Percentiles rank a stretch among this genome's conserved stretches.
Conservation (phyloP, 1,284 basidiomycete species). For the Tilletia setariae region DNA sequence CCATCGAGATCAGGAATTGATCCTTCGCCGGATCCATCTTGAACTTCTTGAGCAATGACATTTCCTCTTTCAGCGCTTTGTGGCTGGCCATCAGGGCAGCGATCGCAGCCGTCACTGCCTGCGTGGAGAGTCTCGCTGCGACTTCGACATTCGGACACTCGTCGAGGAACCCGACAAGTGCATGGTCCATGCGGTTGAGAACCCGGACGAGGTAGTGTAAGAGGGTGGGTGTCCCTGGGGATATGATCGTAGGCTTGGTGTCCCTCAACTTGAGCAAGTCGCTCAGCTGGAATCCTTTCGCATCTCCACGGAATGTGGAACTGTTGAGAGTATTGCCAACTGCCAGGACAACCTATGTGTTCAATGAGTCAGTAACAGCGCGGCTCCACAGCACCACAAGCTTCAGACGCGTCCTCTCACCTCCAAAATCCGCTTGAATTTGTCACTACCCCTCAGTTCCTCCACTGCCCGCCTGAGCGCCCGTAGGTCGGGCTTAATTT, state of each 20-base stretch:
- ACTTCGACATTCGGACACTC: constrained; percentile 77
- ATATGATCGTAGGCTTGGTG: constrained; percentile 70
- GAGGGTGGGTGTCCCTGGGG: constrained; percentile 72
- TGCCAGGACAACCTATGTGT: constrained; percentile 60
- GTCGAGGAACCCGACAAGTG: constrained; percentile 70
- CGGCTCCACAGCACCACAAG: not conserved
- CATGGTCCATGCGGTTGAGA: constrained; percentile 68
- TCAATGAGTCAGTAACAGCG: not conserved
- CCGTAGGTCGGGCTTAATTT: constrained; percentile 76
- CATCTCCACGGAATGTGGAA: constrained; percentile 76
- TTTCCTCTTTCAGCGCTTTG: constrained; percentile 29
- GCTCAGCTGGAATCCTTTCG: constrained; percentile 76
- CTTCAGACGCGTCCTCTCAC: not conserved
- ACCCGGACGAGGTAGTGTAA: constrained; percentile 78
- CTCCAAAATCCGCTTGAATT: constrained; percentile 69
- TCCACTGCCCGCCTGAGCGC: constrained; percentile 70
- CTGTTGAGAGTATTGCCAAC: constrained; percentile 80
- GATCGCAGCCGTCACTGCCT: constrained; percentile 29
- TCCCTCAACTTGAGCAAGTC: constrained; percentile 79
- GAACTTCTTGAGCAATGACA: constrained; percentile 25
- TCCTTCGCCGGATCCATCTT: constrained; percentile 33
- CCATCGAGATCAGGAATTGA: constrained; percentile 29
- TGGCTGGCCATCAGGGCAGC: constrained; percentile 29
- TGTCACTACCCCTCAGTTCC: constrained; percentile 68
- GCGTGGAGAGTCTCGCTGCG: constrained; percentile 57